Evolutionary conservation across 805 yeast species (phyloP), one percentile per base, ranked within the genome.

Genomic region (Wickerhamomyces sydowiorum): DNA sequence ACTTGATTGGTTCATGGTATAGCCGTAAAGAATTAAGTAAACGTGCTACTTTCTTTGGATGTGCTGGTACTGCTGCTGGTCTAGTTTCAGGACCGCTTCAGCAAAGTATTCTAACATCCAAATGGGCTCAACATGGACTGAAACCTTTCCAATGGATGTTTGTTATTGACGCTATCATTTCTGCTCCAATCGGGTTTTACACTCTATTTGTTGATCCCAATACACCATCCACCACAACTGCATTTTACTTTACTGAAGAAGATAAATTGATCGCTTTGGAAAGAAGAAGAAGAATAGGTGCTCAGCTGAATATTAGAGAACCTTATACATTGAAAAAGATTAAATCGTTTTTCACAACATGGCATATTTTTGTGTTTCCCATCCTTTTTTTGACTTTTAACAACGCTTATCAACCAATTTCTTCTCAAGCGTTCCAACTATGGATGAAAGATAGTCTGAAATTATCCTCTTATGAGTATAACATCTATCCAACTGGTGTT

Each of bases 361-460:
- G 77, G 77, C 76, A 72, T 52, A 57, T 70, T 19, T 67, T 49
- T 31, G 69, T 70, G 18, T 70, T 70, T 47, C 75, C 75, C 14
- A 13, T 38, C 1, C 21, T 45, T 5, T 45, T 42, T 22, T 36
- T 42, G 22, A 25, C 43, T 21, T 45, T 42, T 22, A 41, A 45
- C 19, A 45, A 45, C 21, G 5, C 36, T 17, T 45, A 33, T 30
- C 36, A 61, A 41, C 60, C 65, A n/a, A 55, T 57, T 5, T 31
- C 57, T 7, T 72, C 64, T 43, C 75, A 73, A n/a, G 62, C 77
- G 0, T 61, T 72, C 42, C 55, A 61, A 15, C 57, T 66, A 3
- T 73, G 76, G 77, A 70, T 66, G 56, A 64, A 65, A 41, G 46
- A 45, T 27, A 65, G 60, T 36, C 53, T 61, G 15, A 49, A 55